These are phyloP conservation scores for Brassica napus DNA, from an alignment of 345 rosid species.

Conservation along the genomic window DNA sequence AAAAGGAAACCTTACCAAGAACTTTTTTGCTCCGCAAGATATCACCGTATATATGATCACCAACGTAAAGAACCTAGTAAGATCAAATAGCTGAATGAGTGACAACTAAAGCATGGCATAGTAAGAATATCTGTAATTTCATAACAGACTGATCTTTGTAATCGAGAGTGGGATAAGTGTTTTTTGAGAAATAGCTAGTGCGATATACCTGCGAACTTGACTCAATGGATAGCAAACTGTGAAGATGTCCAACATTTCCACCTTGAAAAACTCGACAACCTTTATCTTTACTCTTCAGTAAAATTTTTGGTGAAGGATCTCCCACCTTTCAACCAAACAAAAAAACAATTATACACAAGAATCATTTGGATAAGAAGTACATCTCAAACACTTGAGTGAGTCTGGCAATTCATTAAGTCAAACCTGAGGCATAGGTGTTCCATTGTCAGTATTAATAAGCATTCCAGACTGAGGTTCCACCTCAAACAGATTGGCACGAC, in stretches of 20 bases:
- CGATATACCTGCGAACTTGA: conserved; percentile 85
- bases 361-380: background rate
- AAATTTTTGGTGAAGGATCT: conserved; percentile 45
- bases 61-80: conserved; percentile 89
- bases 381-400: background rate
- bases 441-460: conserved; percentile 94
- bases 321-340: conserved; percentile 61
- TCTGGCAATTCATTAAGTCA: conserved; percentile 13
- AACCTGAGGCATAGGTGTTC: conserved; percentile 95
- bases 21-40: conserved; percentile 94
- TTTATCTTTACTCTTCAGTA: conserved; percentile 44
- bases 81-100: conserved; percentile 18
- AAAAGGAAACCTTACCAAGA: conserved; percentile 58
- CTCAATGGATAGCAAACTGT: conserved; percentile 87
- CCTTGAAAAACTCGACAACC: conserved; percentile 83
- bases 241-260: conserved; percentile 95
- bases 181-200: background rate
- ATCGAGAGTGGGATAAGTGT: background rate
- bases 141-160: background rate
- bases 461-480: conserved; percentile 86
- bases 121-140: background rate
- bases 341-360: background rate
- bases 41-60: conserved; percentile 98
- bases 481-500: conserved; percentile 85
- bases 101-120: background rate